Evolutionary conservation across 768 basidiomycete genomes (phyloP).

Genomic region (Cystofilobasidium bisporidii): DNA sequence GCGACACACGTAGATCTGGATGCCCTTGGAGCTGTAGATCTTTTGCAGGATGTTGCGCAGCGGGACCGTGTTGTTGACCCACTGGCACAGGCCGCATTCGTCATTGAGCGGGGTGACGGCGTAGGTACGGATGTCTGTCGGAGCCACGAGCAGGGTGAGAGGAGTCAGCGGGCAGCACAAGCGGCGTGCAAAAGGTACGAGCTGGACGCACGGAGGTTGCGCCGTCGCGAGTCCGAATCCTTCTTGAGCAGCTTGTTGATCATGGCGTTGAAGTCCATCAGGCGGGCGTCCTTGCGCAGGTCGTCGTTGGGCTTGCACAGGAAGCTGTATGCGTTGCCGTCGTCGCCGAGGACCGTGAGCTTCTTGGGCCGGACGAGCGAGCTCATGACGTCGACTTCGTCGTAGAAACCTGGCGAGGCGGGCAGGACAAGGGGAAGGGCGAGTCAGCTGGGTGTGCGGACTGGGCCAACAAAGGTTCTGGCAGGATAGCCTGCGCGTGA

Average conservation of each 20-base stretch:
- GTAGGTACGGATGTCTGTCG: slow-evolving; percentile 92
- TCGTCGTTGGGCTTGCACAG: slow-evolving; percentile 96
- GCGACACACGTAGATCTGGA: slow-evolving; percentile 48
- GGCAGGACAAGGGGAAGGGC: background rate
- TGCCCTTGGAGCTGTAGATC: slow-evolving; percentile 52
- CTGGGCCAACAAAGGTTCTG: too few species aligned
- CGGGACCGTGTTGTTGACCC: slow-evolving; percentile 88
- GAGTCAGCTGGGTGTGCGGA: too few species aligned
- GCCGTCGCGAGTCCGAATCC: slow-evolving; percentile 80
- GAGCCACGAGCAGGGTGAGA: background rate
- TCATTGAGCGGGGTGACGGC: slow-evolving; percentile 98
- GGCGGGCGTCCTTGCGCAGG: slow-evolving; percentile 84
- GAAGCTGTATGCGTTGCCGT: slow-evolving; percentile 80
- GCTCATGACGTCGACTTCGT: slow-evolving; percentile 81
- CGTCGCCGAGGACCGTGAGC: slow-evolving; percentile 68
- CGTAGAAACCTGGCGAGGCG: slow-evolving; percentile 56
- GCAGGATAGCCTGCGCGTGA: background rate
- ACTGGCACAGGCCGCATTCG: slow-evolving; percentile 95
- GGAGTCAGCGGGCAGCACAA: background rate
- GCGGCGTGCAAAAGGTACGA: too few species aligned
- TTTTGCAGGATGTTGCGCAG: slow-evolving; percentile 64
- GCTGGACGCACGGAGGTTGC: slow-evolving; percentile 72
- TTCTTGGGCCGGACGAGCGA: slow-evolving; percentile 87
- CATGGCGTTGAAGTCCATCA: slow-evolving; percentile 97
- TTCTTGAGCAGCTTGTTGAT: slow-evolving; percentile 93